Evolutionary conservation across 1,284 basidiomycete species (phyloP).

Genomic region (Bondarzewia mesenterica): DNA sequence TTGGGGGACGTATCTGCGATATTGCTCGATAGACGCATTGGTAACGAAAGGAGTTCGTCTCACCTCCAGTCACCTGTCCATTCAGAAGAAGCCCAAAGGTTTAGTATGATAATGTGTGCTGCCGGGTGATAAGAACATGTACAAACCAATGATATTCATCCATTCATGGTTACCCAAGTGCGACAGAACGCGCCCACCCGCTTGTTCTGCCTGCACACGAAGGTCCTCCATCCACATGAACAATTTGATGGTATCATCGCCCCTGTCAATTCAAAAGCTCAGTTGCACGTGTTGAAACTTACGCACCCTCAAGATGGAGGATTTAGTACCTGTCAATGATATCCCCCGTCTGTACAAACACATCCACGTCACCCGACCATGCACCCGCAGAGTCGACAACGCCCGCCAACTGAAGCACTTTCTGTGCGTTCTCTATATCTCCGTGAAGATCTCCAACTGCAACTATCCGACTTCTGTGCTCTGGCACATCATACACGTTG

Average conservation of each 20-base stretch:
- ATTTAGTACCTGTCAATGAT: conserved; percentile 72
- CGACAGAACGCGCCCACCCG: conserved; percentile 68
- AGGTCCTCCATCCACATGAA: conserved; percentile 79
- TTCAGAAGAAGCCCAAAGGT: conserved; percentile 1
- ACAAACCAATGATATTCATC: conserved; percentile 81
- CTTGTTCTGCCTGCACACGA: conserved; percentile 60
- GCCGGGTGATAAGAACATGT: not conserved
- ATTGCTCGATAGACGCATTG: not conserved
- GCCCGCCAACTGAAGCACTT: conserved; percentile 70
- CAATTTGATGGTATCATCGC: conserved; percentile 79
- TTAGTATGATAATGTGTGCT: no score
- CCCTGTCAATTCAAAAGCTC: conserved; percentile 36
- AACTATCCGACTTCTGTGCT: conserved; percentile 39
- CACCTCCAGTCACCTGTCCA: conserved; percentile 76
- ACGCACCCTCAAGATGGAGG: not conserved
- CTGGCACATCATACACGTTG: not conserved
- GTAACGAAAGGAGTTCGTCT: conserved; percentile 9
- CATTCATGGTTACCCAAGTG: conserved; percentile 87
- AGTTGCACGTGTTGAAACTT: not conserved
- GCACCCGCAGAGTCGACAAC: conserved; percentile 61
- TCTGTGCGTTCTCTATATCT: conserved; percentile 62
- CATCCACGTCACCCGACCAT: conserved; percentile 76
- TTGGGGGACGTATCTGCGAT: conserved; percentile 68
- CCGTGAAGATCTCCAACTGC: conserved; percentile 82
- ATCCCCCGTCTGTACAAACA: conserved; percentile 89